Evolutionary conservation across 208 protist species (phyloP), one percentile per base, ranked within the genome.

Genomic region (Leishmania gerbilli): DNA sequence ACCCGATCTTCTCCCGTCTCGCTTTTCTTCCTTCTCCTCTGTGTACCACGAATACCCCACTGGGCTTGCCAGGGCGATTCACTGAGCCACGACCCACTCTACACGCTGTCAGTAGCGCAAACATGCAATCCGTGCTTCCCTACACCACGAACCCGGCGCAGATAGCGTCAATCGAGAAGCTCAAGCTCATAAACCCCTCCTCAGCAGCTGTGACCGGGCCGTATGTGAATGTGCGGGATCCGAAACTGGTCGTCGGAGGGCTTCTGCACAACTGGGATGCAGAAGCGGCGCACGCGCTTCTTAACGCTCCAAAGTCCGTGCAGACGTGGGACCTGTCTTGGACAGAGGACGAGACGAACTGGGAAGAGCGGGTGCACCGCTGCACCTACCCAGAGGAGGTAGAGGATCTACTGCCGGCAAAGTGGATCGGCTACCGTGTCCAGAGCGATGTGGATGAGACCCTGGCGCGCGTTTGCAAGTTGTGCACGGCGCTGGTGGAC

Each of bases 401-500:
- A 45, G 95, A 98, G 83, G 91, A 89, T 51, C 88, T 98, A 51
- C 81, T 98, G 60, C 95, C 95, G 0, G 80, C 89, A 40, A 96
- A 95, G 80, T 98, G 95, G 93, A 92, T 98, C 49, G 95, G 93
- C 68, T 97, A 98, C 89, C 88, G 89, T 74, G 82, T 93, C 55
- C 86, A 92, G 83, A 92, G 82, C 79, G 92, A 96, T 76, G 90
- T 96, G 24, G 95, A 98, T 79, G 93, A 95, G 81, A 95, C 92
- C 72, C 84, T 98, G 72, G 92, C 95, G n/a, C 85, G 91, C 15
- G 93, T 98, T 51, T 98, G 95, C 79, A 93, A 89, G 84, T 89
- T 98, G 74, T 98, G 95, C 83, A 98, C 95, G 15, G 93, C 93
- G 0, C 88, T 98, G 13, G 95, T 96, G 7, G 92, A 98, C 78